Evolutionary conservation across 83 land plant species (phyloP).

Genomic region (Isoetes engelmannii): DNA sequence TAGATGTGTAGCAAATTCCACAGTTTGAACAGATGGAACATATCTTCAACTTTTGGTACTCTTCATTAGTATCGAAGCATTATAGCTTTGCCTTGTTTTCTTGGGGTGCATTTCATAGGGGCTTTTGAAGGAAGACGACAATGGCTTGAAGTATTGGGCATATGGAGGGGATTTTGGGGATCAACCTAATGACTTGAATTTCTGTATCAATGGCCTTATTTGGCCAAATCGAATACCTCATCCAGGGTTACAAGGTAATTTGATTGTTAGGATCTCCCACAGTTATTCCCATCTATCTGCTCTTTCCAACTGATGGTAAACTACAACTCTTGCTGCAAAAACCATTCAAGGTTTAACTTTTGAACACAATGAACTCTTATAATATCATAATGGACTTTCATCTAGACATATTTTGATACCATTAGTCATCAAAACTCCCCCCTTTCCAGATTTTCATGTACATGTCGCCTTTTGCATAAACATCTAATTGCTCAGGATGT

Average conservation of each 20-base stretch:
- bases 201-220: slow-evolving; percentile 73
- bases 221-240: slow-evolving; percentile 97
- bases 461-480: too few species aligned
- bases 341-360: too few species aligned
- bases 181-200: slow-evolving; percentile 83
- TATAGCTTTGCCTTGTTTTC: not conserved
- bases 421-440: too few species aligned
- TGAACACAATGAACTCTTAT: too few species aligned
- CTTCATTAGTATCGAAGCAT: not conserved
- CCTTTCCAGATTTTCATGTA: too few species aligned
- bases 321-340: too few species aligned
- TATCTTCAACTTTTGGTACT: not conserved
- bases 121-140: slow-evolving; percentile 52
- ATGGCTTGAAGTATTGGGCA: slow-evolving; percentile 77
- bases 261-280: too few species aligned
- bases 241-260: slow-evolving; percentile 81
- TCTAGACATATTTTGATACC: too few species aligned
- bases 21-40: not conserved
- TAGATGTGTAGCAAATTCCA: not conserved
- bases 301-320: too few species aligned
- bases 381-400: too few species aligned
- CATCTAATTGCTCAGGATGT: too few species aligned
- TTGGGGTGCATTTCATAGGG: slow-evolving; percentile 40
- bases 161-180: slow-evolving; percentile 99
- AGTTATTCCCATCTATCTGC: too few species aligned